These are phyloP conservation scores for Coemansia brasiliensis DNA, from an alignment of 192 early-diverging fungal species.

Conservation along the genomic window DNA sequence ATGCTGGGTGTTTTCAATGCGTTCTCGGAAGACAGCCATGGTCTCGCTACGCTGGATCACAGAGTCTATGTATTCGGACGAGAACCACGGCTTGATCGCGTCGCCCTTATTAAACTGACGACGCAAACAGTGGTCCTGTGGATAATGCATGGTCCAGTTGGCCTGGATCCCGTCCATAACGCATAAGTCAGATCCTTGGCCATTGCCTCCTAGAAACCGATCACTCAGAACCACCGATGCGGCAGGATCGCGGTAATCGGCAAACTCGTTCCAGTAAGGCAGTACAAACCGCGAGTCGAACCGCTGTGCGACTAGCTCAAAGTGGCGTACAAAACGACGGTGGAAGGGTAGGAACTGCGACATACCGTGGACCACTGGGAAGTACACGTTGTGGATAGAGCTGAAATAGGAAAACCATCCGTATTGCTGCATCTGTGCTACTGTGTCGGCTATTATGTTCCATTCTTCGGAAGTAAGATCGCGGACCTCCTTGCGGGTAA, in stretches of 20 bases:
- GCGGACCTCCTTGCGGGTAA: conserved; percentile 4
- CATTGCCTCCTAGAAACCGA: conserved; percentile 28
- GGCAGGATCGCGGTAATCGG: conserved; percentile 26
- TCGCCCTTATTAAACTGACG: conserved; percentile 23
- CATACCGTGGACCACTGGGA: conserved; percentile 32
- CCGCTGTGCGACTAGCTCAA: conserved; percentile 32
- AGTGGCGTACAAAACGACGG: conserved; percentile 47
- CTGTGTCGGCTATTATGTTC: conserved; percentile 16
- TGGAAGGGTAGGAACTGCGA: conserved; percentile 54
- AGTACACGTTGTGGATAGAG: conserved; percentile 20
- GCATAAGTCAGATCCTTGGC: conserved; percentile 20
- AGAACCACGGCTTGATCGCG: conserved; percentile 30
- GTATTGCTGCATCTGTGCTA: conserved; percentile 20
- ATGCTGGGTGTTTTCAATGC: conserved; percentile 46
- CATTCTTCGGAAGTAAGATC: conserved; percentile 29
- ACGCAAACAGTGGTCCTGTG: conserved; percentile 26
- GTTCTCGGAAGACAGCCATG: conserved; percentile 31
- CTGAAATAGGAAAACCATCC: conserved; percentile 33
- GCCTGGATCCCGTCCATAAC: conserved; percentile 29
- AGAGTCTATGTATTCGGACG: conserved; percentile 30
- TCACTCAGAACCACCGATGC: conserved; percentile 19
- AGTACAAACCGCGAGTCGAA: conserved; percentile 30
- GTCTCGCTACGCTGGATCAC: conserved; percentile 21
- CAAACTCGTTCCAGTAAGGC: conserved; percentile 47
- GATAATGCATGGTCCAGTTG: conserved; percentile 19